These are phyloP conservation scores for Rhododendron molle DNA, from an alignment of 148 eudicot species.

Conservation along the genomic window DNA sequence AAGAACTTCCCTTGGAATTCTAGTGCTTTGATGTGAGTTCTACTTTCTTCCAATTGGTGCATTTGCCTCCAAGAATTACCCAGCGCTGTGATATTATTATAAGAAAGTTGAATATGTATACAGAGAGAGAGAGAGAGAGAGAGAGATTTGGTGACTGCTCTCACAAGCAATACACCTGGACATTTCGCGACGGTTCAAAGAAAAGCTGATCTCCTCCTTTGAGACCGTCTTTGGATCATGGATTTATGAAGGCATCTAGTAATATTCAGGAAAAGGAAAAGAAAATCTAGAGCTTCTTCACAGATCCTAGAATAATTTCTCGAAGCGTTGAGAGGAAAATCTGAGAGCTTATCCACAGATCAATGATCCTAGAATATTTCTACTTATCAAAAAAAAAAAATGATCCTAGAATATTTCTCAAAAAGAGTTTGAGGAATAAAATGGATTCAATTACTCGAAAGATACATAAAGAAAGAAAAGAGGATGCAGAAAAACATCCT, in stretches of 20 bases:
- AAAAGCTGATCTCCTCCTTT: background rate
- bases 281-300: background rate
- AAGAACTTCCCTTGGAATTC: background rate
- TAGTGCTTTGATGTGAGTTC: background rate
- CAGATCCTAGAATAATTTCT: background rate
- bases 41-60: background rate
- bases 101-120: background rate
- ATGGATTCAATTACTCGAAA: background rate
- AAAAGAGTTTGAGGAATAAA: background rate
- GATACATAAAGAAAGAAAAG: background rate
- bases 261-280: background rate
- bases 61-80: background rate
- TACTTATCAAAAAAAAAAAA: background rate
- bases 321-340: background rate
- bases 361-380: background rate
- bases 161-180: background rate
- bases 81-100: background rate
- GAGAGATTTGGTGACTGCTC: background rate
- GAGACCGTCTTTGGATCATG: background rate
- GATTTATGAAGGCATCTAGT: background rate
- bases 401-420: background rate
- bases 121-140: background rate
- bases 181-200: background rate
- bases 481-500: background rate
- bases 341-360: background rate